A percentile compares a stretch with the other conserved stretches of the same genome.
phyloP scores from a whole-genome alignment of 805 yeast genomes.

The Lipomyces orientalis region DNA sequence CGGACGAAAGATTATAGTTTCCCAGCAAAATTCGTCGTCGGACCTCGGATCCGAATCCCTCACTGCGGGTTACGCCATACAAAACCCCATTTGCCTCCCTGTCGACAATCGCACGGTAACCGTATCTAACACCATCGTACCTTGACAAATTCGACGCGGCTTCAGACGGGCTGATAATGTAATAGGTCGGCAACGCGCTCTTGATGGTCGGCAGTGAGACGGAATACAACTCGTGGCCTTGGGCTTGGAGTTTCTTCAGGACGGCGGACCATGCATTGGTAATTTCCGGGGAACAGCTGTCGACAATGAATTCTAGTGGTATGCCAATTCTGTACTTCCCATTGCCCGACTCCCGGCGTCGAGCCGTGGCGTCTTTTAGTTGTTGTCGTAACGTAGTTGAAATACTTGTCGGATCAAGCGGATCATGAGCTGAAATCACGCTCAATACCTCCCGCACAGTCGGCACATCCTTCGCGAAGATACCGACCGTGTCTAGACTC shows the following conservation, averaged over 20 bases:
- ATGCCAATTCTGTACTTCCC: conserved; percentile 65
- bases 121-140: conserved; percentile 90
- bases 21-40: conserved; percentile 84
- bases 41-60: conserved; percentile 81
- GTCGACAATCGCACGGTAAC: conserved; percentile 54
- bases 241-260: conserved; percentile 51
- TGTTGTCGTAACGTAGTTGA: conserved; percentile 36
- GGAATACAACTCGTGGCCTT: conserved; percentile 61
- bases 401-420: conserved; percentile 75
- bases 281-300: conserved; percentile 58
- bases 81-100: conserved; percentile 46
- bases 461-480: conserved; percentile 60
- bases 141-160: conserved; percentile 91
- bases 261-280: conserved; percentile 55
- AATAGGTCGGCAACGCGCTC: conserved; percentile 77
- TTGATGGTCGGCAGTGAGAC: conserved; percentile 75
- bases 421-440: conserved; percentile 60
- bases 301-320: conserved; percentile 67
- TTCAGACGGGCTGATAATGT: conserved; percentile 88
- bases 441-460: conserved; percentile 57
- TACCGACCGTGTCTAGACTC: conserved; percentile 91
- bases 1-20: conserved; percentile 81
- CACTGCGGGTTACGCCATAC: conserved; percentile 64
- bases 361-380: neutral
- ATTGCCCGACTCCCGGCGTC: conserved; percentile 7